Evolutionary conservation across 768 basidiomycete species (phyloP).

Genomic region (Suillus occidentalis): DNA sequence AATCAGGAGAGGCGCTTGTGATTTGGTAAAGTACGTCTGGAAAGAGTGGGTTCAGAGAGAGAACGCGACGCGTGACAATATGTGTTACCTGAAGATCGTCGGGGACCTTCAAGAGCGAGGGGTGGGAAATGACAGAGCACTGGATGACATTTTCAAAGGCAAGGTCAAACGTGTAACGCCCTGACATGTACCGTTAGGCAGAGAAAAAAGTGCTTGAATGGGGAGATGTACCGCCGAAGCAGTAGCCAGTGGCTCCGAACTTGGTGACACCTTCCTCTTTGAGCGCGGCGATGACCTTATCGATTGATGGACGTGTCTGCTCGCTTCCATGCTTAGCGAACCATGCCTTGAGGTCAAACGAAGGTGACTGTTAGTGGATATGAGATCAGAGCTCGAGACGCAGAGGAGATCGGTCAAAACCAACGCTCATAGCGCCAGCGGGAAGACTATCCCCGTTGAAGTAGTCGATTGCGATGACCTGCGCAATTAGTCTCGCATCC

Average conservation of each 20-base stretch:
- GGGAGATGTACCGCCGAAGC: slow-evolving; percentile 55
- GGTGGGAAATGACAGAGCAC: slow-evolving; percentile 45
- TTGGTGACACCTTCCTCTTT: slow-evolving; percentile 56
- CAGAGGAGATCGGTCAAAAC: background rate
- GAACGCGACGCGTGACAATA: background rate
- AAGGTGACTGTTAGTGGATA: slow-evolving; percentile 15
- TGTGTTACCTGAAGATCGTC: slow-evolving; percentile 37
- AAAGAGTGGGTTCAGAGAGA: background rate
- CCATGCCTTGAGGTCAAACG: slow-evolving; percentile 46
- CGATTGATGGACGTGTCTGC: slow-evolving; percentile 46
- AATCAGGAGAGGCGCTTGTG: slow-evolving; percentile 43
- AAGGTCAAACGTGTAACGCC: slow-evolving; percentile 45
- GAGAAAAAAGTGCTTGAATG: background rate
- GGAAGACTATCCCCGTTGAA: slow-evolving; percentile 37
- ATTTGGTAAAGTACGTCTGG: slow-evolving; percentile 32
- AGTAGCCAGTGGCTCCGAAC: slow-evolving; percentile 67
- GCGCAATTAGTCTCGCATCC: background rate
- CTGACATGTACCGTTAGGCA: slow-evolving; percentile 12
- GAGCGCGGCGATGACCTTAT: slow-evolving; percentile 57
- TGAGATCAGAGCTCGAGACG: background rate
- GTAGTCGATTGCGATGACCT: slow-evolving; percentile 36
- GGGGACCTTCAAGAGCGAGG: slow-evolving; percentile 41
- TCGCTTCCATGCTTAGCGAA: slow-evolving; percentile 39
- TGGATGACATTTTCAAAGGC: slow-evolving; percentile 41
- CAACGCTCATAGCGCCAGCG: slow-evolving; percentile 17